Conservation (phyloP, 257 asterid genomes). For the Solanum chiquidenum region DNA sequence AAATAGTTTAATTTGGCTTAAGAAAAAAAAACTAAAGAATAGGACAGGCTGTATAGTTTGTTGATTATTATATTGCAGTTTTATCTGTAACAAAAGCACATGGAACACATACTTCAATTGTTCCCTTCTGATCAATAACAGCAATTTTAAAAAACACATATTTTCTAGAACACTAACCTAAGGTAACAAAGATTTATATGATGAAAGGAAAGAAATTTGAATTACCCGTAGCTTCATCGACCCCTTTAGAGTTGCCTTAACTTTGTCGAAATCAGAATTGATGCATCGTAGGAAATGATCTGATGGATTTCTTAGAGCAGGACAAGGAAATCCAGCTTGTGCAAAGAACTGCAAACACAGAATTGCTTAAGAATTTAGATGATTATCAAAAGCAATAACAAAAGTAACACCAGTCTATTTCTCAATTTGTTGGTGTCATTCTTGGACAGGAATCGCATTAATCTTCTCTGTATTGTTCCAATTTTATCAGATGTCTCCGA, state of each 20-base stretch:
- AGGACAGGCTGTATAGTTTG: not conserved
- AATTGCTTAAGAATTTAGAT: not conserved
- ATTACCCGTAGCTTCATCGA: constrained; percentile 91
- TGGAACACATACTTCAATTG: not conserved
- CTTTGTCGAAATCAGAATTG: constrained; percentile 91
- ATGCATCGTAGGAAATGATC: constrained; percentile 93
- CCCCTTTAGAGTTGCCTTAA: constrained; percentile 96
- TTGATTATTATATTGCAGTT: not conserved
- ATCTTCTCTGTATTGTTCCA: not conserved
- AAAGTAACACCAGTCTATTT: not conserved
- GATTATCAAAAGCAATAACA: not conserved
- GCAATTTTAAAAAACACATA: not conserved
- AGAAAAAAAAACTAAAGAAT: not conserved
- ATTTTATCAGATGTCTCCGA: not conserved
- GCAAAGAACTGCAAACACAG: constrained; percentile 63
- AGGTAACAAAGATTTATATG: not conserved
- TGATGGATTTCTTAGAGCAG: constrained; percentile 82
- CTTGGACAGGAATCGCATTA: not conserved
- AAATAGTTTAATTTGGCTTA: not conserved
- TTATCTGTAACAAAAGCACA: not conserved
- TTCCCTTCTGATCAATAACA: not conserved
- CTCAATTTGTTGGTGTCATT: not conserved
- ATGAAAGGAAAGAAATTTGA: not conserved
- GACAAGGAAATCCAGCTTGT: constrained; percentile 96
- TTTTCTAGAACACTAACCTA: not conserved